These are phyloP conservation scores for Nakazawaea ernobii DNA, from an alignment of 805 yeast species.

Conservation along the genomic window DNA sequence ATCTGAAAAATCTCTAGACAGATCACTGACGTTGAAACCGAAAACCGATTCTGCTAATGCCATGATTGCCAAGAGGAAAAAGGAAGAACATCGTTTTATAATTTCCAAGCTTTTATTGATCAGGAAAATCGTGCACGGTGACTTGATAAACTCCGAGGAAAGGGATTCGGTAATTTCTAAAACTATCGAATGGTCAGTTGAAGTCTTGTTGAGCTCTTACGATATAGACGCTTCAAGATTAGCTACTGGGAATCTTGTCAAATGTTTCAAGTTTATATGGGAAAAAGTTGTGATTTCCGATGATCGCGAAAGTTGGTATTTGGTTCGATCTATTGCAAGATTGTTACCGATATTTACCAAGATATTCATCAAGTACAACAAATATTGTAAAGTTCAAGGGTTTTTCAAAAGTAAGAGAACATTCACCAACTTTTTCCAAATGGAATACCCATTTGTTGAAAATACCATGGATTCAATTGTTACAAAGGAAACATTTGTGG, in stretches of 20 bases:
- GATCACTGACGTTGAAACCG: background rate
- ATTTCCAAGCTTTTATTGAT: conserved; percentile 56
- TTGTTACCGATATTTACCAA: conserved; percentile 48
- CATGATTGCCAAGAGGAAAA: conserved; percentile 28
- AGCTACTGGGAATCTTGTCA: conserved; percentile 47
- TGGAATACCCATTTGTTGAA: conserved; percentile 56
- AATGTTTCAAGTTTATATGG: conserved; percentile 36
- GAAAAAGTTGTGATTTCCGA: conserved; percentile 11
- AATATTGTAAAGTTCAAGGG: conserved; percentile 39
- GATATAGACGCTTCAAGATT: conserved; percentile 60
- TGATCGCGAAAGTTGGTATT: conserved; percentile 24
- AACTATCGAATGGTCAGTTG: conserved; percentile 52
- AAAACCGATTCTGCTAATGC: conserved; percentile 20
- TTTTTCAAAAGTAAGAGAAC: conserved; percentile 54
- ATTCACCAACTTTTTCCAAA: conserved; percentile 67
- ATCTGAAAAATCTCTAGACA: too few relatives aligned
- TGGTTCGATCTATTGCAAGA: conserved; percentile 43
- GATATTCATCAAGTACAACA: conserved; percentile 47
- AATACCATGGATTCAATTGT: conserved; percentile 69
- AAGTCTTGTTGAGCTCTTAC: conserved; percentile 43
- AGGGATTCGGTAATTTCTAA: conserved; percentile 37
- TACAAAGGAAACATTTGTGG: conserved; percentile 63
- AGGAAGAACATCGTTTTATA: conserved; percentile 49
- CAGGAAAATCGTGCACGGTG: conserved; percentile 44
- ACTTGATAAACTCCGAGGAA: conserved; percentile 24